Conservation (phyloP, 306 rosid genomes). For the Castanea crenata region DNA sequence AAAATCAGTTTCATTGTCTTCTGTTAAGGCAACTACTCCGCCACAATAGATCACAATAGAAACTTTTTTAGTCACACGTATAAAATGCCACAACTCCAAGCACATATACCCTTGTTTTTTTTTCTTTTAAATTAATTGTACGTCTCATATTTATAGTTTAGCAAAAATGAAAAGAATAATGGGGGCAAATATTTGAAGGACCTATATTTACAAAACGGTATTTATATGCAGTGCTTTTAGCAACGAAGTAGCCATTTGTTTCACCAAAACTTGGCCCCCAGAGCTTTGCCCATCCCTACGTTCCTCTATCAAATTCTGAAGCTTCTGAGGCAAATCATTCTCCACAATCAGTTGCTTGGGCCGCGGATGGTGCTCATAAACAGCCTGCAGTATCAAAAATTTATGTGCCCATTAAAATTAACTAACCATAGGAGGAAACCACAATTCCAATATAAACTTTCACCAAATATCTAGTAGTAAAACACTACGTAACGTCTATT, state of each 20-base stretch:
- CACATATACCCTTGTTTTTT: too few species aligned
- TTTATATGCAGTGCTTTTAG: constrained; percentile 96
- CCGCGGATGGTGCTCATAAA: constrained; percentile 96
- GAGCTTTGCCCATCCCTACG: constrained; percentile 89
- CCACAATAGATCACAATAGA: too few species aligned
- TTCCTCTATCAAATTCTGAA: constrained; percentile 89
- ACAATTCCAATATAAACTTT: constrained; percentile 1
- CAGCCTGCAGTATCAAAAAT: constrained; percentile 59
- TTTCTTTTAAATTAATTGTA: too few species aligned
- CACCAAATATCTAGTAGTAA: not conserved
- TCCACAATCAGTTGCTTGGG: constrained; percentile 99
- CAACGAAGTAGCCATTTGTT: constrained; percentile 97
- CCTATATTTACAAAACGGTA: constrained; percentile 74
- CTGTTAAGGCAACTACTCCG: too few species aligned
- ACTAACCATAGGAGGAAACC: constrained; percentile 1
- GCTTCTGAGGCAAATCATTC: constrained; percentile 94
- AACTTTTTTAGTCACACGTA: too few species aligned
- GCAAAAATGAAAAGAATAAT: too few species aligned
- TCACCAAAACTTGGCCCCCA: constrained; percentile 90
- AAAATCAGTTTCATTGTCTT: too few species aligned
- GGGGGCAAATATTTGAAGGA: not conserved
- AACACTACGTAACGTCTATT: not conserved
- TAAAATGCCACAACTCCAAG: too few species aligned
- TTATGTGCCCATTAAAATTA: not conserved
- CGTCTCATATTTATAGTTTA: too few species aligned